Percentiles rank a stretch among this genome's conserved stretches.
These are phyloP conservation scores for Mucor piriformis DNA, from an alignment of 371 early-diverging fungal genomes.

Conservation along the genomic window DNA sequence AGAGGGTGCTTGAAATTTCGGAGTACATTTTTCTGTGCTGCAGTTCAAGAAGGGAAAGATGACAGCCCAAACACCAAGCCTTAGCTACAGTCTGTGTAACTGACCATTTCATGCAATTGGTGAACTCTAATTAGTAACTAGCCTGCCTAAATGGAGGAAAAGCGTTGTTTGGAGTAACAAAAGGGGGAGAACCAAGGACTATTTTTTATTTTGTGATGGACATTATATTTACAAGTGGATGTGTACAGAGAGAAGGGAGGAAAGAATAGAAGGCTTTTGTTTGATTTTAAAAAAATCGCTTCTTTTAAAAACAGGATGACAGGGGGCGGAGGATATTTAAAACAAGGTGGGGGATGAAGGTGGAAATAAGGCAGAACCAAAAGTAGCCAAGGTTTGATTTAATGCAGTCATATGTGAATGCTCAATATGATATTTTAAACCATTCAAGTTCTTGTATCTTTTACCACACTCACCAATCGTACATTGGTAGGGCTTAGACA, in stretches of 20 bases:
- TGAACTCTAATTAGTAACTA: not conserved
- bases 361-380: constrained; percentile 40
- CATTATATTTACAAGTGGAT: not conserved
- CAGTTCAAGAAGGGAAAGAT: too few relatives aligned
- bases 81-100: not conserved
- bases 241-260: not conserved
- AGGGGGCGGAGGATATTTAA: not conserved
- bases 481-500: constrained; percentile 77
- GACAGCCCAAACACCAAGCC: constrained; percentile 4
- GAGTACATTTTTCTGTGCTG: too few relatives aligned
- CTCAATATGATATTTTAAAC: constrained; percentile 95
- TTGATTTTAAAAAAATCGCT: too few relatives aligned
- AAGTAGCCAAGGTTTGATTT: constrained; percentile 51
- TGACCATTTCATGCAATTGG: constrained; percentile 1
- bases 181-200: not conserved
- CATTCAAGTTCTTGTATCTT: constrained; percentile 85
- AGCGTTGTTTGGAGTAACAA: not conserved
- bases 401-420: constrained; percentile 76
- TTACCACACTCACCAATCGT: constrained; percentile 53
- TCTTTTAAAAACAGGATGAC: too few relatives aligned
- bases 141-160: not conserved
- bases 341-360: constrained; percentile 13
- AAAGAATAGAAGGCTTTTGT: not conserved
- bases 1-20: too few relatives aligned
- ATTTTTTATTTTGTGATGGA: not conserved